Conservation (phyloP, 352 stramenopile species). For the Globisporangium radiosum region DNA sequence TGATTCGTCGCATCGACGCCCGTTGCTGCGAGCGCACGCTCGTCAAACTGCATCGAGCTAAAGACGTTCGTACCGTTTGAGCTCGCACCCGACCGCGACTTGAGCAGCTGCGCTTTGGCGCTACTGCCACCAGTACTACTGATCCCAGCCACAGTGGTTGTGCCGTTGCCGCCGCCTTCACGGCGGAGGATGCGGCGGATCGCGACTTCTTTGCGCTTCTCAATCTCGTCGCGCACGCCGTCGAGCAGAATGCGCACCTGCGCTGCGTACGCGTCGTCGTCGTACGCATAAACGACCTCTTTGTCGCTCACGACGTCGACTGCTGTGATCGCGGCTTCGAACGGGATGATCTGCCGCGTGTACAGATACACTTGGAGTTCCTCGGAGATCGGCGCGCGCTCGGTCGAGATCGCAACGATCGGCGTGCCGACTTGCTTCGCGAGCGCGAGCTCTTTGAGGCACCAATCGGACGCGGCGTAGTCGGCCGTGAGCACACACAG, state of each 20-base stretch:
- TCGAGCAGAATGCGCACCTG: constrained; percentile 77
- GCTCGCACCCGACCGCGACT: constrained; percentile 42
- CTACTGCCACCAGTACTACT: constrained; percentile 30
- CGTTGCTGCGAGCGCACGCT: constrained; percentile 27
- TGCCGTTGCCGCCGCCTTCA: neutral
- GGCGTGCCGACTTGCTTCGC: constrained; percentile 77
- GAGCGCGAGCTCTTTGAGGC: constrained; percentile 74
- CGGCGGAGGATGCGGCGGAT: constrained; percentile 45
- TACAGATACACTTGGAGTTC: constrained; percentile 82
- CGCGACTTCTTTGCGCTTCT: constrained; percentile 53
- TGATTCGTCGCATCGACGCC: constrained; percentile 14
- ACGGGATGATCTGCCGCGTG: constrained; percentile 75
- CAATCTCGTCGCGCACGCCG: constrained; percentile 77
- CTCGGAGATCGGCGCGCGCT: constrained; percentile 57
- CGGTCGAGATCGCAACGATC: constrained; percentile 67
- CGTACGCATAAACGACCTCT: constrained; percentile 80
- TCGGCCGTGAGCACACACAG: constrained; percentile 76
- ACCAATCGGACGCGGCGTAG: constrained; percentile 77
- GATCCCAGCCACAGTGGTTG: constrained; percentile 12
- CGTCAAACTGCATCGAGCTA: constrained; percentile 43
- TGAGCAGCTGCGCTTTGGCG: constrained; percentile 36
- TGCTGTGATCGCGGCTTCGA: constrained; percentile 60
- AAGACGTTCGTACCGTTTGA: constrained; percentile 22
- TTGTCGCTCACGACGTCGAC: constrained; percentile 41
- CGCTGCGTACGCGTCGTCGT: constrained; percentile 57